phyloP scores from a whole-genome alignment of 2,329 filamentous ascomycete genomes.

The Fusarium poae region DNA sequence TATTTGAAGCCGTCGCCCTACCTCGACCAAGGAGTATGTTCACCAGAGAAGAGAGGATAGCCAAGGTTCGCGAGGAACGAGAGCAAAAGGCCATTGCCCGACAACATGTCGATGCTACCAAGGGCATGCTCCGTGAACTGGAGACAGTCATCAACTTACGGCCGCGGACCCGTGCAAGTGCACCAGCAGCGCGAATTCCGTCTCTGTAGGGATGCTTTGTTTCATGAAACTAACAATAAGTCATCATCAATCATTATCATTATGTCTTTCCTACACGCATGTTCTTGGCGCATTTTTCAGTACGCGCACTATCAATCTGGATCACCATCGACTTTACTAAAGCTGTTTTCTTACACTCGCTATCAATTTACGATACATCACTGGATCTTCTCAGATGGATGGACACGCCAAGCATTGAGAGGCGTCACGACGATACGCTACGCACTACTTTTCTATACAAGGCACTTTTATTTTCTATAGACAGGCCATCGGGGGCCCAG shows the following conservation, averaged over 20 bases:
- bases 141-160: slow-evolving; percentile 83
- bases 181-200: slow-evolving; percentile 55
- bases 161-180: slow-evolving; percentile 57
- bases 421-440: slow-evolving; percentile 43
- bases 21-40: slow-evolving; percentile 76
- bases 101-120: slow-evolving; percentile 83
- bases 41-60: slow-evolving; percentile 87
- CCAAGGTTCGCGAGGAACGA: slow-evolving; percentile 89
- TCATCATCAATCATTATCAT: slow-evolving; percentile 22
- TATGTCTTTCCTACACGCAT: slow-evolving; percentile 15
- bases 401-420: slow-evolving; percentile 29
- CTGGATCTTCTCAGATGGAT: slow-evolving; percentile 28
- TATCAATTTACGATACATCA: slow-evolving; percentile 31
- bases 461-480: slow-evolving; percentile 36
- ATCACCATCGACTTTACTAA: slow-evolving; percentile 1
- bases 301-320: slow-evolving; percentile 17
- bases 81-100: slow-evolving; percentile 77
- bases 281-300: slow-evolving; percentile 2
- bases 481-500: slow-evolving; percentile 30
- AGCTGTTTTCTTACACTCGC: slow-evolving; percentile 24
- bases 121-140: slow-evolving; percentile 91
- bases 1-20: slow-evolving; percentile 91
- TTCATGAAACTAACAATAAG: slow-evolving; percentile 22
- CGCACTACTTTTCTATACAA: slow-evolving; percentile 35
- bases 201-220: slow-evolving; percentile 57